Conservation (phyloP, 2,329 filamentous ascomycete genomes). For the Fusarium tupiense region DNA sequence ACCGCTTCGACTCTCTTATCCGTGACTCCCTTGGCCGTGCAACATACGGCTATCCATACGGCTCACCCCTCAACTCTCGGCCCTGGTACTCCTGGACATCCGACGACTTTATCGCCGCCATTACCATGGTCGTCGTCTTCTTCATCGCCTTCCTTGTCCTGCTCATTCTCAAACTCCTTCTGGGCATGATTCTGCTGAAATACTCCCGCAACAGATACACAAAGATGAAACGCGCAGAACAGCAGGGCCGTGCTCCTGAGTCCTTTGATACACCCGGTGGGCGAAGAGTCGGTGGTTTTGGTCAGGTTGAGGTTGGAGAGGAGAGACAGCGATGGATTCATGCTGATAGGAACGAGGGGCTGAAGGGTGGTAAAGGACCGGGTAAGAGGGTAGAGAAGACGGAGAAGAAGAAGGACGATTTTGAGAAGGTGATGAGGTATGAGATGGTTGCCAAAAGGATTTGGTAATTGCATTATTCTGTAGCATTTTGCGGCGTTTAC, state of each 20-base stretch:
- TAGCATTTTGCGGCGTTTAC: conserved; percentile 19
- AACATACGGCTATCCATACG: conserved; percentile 69
- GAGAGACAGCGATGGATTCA: conserved; percentile 89
- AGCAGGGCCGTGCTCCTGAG: conserved; percentile 57
- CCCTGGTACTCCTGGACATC: conserved; percentile 68
- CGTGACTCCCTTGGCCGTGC: conserved; percentile 80
- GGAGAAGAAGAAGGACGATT: conserved; percentile 60
- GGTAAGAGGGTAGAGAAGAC: conserved; percentile 63
- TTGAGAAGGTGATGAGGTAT: conserved; percentile 80
- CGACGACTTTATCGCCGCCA: conserved; percentile 77
- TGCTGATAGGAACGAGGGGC: conserved; percentile 79
- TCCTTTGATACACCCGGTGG: conserved; percentile 73
- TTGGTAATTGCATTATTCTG: conserved; percentile 66
- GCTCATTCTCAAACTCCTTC: conserved; percentile 82
- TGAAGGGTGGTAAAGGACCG: conserved; percentile 63
- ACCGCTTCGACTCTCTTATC: conserved; percentile 79
- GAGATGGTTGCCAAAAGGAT: conserved; percentile 98
- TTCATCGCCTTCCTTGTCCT: conserved; percentile 86
- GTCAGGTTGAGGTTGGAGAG: conserved; percentile 87
- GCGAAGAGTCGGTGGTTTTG: conserved; percentile 81
- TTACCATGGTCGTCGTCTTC: conserved; percentile 88
- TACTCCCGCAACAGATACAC: conserved; percentile 83
- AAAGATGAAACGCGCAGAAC: conserved; percentile 79
- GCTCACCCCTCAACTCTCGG: conserved; percentile 50
- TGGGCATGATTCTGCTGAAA: conserved; percentile 87